A percentile compares a stretch with the other conserved stretches of the same genome.
Evolutionary conservation across 2,329 filamentous ascomycete genomes (phyloP).

Genomic region (Colletotrichum acutatum): DNA sequence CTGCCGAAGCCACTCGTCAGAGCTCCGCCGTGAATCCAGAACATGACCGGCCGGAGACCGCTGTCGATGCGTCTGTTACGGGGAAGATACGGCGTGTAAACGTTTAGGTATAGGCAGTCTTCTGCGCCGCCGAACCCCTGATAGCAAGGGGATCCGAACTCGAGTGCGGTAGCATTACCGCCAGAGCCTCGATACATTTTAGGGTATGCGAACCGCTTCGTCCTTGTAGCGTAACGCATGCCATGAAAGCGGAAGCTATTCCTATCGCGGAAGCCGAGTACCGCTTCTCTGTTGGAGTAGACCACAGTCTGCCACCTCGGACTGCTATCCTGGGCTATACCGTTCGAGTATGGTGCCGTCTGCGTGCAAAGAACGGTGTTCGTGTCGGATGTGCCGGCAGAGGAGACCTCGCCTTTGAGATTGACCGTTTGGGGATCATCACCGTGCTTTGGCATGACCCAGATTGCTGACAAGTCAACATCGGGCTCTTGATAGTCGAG

Average conservation of each 20-base stretch:
- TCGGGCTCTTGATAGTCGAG: slow-evolving; percentile 44
- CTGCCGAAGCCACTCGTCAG: slow-evolving; percentile 53
- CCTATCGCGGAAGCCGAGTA: slow-evolving; percentile 56
- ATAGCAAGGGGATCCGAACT: slow-evolving; percentile 48
- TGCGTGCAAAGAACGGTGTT: slow-evolving; percentile 55
- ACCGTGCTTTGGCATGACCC: slow-evolving; percentile 44
- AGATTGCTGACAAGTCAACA: slow-evolving; percentile 44
- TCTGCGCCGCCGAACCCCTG: slow-evolving; percentile 48
- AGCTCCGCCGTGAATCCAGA: slow-evolving; percentile 58
- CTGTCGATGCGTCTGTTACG: slow-evolving; percentile 38
- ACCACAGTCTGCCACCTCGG: slow-evolving; percentile 50
- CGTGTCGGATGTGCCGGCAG: slow-evolving; percentile 25
- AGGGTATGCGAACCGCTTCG: slow-evolving; percentile 52
- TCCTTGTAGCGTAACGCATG: slow-evolving; percentile 52
- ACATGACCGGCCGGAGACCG: slow-evolving; percentile 57
- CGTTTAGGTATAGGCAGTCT: slow-evolving; percentile 58
- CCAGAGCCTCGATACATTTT: slow-evolving; percentile 45
- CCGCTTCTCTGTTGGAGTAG: slow-evolving; percentile 50
- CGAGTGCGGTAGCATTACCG: slow-evolving; percentile 41
- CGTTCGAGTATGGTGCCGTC: slow-evolving; percentile 53
- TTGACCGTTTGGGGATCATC: slow-evolving; percentile 42
- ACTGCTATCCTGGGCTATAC: slow-evolving; percentile 44
- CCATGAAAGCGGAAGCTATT: slow-evolving; percentile 61
- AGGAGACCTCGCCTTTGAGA: slow-evolving; percentile 39
- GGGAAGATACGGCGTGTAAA: slow-evolving; percentile 55